Evolutionary conservation across 805 yeast species (phyloP), one percentile per base, ranked within the genome.

Genomic region (Sugiyamaella valdiviana): DNA sequence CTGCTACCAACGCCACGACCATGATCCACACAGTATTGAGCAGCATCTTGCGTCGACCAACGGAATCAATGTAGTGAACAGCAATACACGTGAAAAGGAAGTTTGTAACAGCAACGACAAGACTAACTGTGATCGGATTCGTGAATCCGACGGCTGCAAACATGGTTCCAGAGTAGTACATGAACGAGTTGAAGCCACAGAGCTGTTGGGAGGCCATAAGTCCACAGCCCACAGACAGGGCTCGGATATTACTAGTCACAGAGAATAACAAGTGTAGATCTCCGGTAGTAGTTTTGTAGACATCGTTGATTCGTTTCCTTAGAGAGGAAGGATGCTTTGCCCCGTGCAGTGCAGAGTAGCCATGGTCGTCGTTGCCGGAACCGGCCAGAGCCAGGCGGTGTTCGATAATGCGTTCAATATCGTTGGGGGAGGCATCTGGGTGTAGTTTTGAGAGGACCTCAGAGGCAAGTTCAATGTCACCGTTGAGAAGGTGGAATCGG

Each of bases 171-270:
- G 95, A 84, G 69, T 90, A 91, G 71, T 93, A 91, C 95, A 93
- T 87, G 60, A 93, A 77, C 5, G 96, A 86, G 70, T 91, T 93
- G 78, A 91, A 90, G 56, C 98, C 98, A 16, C 96, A 85, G 58
- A 91, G 86, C 69, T 93, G 99, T 71, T 91, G 98, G 59, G 91
- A 82, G 50, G 95, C 96, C 71, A 93, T 98, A 55, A 93, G 71
- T 32, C 95, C 95, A 73, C 96, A 90, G 6, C 91, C 93, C 59
- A 91, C 80, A 26, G 88, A 70, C 54, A 91, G 75, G 6, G 96
- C 98, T 61, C 98, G 80, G 17, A 40, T 44, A 36, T 53, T 48
- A 21, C 47, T 36, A 1, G 71, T 64, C 2, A 59, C 55, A 3
- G 56, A 32, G 49, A 66, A 63, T 15, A 68, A 60, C 41, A 61